Base-by-base conservation (phyloP, 768 basidiomycete genomes). In the Tricholoma furcatifolium region DNA sequence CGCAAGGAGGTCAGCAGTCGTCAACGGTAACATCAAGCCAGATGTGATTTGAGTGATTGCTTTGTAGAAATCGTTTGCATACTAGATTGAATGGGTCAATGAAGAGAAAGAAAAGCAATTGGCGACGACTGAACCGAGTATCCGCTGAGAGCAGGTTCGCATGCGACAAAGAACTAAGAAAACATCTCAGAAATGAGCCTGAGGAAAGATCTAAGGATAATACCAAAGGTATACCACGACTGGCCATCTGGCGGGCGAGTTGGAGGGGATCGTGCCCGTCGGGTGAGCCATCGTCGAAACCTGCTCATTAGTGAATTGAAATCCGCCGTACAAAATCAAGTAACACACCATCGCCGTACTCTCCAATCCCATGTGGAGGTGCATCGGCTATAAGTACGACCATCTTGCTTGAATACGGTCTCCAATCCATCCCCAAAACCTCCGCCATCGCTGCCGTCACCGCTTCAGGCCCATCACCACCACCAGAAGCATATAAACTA, bases 321-420 rank as follows among this genome's bases (percentile, higher is more conserved):
- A 51, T 52, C 42, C 47, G 38, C n/a, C 43, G 39, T 44, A 41
- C 40, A 53, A 43, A 41, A 44, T 58, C 57, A 55, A 55, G 35
- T 32, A 31, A 68, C 79, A 61, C 60, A 93, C 93, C 94, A 72
- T 98, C 96, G 15, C 95, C 96, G 58, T 93, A 93, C 68, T 98
- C 95, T 53, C 95, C 95, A 63, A 98, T 92, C 2, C 95, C 96
- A 72, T 98, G 96, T 14, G 95, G 93, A 34, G 96, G 96, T 0
- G 96, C 96, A 76, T 98, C 96, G 15, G 96, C 94, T 63, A 98
- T 94, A 62, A 98, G 80, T 5, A 98, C 93, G 46, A 93, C 80
- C 93, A 98, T 98, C 77, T 92, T 98, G 66, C 88, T 91, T 23
- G 96, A 90, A 42, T 81, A 70, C 44, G 80, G 77, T 62, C 96